Conservation (phyloP, 139 green algal species). For the Coccomyxa sp. region DNA sequence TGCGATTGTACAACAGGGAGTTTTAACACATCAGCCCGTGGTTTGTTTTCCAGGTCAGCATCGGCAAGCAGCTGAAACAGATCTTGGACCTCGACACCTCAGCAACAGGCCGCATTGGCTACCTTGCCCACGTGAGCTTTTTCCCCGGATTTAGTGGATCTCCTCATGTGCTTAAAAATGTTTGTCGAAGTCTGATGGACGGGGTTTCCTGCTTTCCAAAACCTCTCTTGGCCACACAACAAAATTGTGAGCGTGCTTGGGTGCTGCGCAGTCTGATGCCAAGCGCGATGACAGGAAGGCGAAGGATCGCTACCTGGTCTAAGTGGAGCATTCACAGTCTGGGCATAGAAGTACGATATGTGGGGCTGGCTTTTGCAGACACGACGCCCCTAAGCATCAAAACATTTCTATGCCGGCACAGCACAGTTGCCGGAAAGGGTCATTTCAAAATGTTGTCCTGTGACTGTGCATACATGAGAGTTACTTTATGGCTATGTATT, state of each 20-base stretch:
- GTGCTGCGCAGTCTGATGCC: constrained; percentile 54
- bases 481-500: too few relatives aligned
- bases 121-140: constrained; percentile 74
- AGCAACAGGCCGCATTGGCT: constrained; percentile 66
- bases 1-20: too few relatives aligned
- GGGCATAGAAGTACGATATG: not conserved
- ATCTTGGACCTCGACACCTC: constrained; percentile 76
- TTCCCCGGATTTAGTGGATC: not conserved
- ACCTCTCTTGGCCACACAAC: not conserved
- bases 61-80: constrained; percentile 91
- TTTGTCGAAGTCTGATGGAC: not conserved
- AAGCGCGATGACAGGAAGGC: constrained; percentile 71
- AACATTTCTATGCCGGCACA: too few relatives aligned
- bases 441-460: too few relatives aligned
- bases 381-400: too few relatives aligned
- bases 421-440: too few relatives aligned
- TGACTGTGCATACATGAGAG: too few relatives aligned
- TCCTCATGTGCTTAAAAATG: not conserved
- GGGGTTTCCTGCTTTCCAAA: not conserved
- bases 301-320: constrained; percentile 87
- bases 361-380: not conserved
- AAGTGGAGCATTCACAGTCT: not conserved
- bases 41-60: constrained; percentile 51
- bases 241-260: not conserved
- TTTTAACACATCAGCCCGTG: too few relatives aligned